Conservation (phyloP, 2,329 filamentous ascomycete species). For the Niveomyces coronatus region DNA sequence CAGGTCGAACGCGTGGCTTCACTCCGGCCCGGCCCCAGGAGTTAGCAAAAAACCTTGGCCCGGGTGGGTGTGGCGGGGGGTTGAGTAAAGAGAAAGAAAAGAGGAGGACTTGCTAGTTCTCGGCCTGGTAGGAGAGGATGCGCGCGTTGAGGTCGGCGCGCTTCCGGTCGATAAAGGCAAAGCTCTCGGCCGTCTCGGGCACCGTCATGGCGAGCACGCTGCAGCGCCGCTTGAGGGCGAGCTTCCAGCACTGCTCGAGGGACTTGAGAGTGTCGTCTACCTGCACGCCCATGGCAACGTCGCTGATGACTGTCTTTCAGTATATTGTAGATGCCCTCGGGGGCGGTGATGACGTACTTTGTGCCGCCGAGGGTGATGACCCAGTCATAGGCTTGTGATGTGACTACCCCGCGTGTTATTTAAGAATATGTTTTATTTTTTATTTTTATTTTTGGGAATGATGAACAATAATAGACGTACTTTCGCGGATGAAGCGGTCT, state of each 20-base stretch:
- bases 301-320: slow-evolving; percentile 23
- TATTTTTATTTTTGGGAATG: background rate
- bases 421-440: background rate
- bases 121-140: slow-evolving; percentile 38
- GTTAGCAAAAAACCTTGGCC: background rate
- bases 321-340: background rate
- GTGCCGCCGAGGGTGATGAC: slow-evolving; percentile 54
- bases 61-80: background rate
- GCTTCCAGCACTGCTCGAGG: slow-evolving; percentile 40
- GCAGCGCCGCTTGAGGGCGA: slow-evolving; percentile 36
- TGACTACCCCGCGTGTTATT: background rate
- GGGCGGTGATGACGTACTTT: slow-evolving; percentile 37
- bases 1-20: slow-evolving; percentile 45
- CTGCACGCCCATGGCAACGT: slow-evolving; percentile 33
- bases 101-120: slow-evolving; percentile 39
- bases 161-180: slow-evolving; percentile 19
- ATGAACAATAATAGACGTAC: slow-evolving; percentile 19
- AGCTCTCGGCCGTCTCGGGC: slow-evolving; percentile 35
- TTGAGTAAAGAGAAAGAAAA: no score
- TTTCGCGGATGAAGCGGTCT: slow-evolving; percentile 23
- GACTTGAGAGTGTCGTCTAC: slow-evolving; percentile 35
- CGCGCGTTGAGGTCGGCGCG: slow-evolving; percentile 39
- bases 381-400: slow-evolving; percentile 39
- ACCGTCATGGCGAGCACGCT: slow-evolving; percentile 55
- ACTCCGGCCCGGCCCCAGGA: background rate